Conservation (phyloP, 2,329 filamentous ascomycete species). For the Metarhizium anisopliae region DNA sequence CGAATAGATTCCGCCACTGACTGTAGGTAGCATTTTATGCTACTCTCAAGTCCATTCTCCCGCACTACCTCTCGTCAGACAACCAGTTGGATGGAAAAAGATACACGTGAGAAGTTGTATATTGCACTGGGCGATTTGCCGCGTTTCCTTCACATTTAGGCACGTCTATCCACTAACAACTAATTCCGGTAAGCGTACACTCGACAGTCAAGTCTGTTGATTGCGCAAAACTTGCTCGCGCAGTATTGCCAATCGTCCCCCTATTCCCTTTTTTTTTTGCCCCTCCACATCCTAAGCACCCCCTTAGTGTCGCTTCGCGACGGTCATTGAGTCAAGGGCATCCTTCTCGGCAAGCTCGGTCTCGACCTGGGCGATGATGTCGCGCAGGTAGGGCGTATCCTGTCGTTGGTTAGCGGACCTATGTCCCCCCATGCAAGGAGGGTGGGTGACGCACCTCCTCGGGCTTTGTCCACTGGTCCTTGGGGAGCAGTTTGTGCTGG, state of each 20-base stretch:
- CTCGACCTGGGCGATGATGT: slow-evolving; percentile 43
- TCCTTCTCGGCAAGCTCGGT: slow-evolving; percentile 42
- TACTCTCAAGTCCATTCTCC: no score
- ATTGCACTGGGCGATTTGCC: no score
- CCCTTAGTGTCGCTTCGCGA: slow-evolving; percentile 40
- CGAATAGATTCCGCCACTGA: no score
- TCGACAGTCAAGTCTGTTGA: slow-evolving; percentile 5
- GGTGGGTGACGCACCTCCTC: slow-evolving; percentile 33
- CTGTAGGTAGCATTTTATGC: no score
- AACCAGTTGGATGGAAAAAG: no score
- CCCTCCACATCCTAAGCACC: neutral
- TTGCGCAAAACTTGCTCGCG: neutral
- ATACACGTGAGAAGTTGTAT: no score
- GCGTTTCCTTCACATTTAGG: no score
- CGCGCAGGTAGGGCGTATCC: slow-evolving; percentile 46
- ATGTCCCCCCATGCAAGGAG: neutral
- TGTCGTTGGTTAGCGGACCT: slow-evolving; percentile 13
- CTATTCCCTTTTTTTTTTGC: neutral
- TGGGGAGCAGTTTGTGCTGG: slow-evolving; percentile 56
- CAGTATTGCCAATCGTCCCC: neutral
- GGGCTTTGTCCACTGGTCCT: slow-evolving; percentile 50
- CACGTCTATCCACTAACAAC: slow-evolving; percentile 6
- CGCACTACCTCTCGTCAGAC: no score
- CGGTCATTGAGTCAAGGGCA: slow-evolving; percentile 40
- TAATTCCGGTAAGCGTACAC: slow-evolving; percentile 8